phyloP scores from a whole-genome alignment of 805 yeast genomes.

The Yamadazyma laniorum region DNA sequence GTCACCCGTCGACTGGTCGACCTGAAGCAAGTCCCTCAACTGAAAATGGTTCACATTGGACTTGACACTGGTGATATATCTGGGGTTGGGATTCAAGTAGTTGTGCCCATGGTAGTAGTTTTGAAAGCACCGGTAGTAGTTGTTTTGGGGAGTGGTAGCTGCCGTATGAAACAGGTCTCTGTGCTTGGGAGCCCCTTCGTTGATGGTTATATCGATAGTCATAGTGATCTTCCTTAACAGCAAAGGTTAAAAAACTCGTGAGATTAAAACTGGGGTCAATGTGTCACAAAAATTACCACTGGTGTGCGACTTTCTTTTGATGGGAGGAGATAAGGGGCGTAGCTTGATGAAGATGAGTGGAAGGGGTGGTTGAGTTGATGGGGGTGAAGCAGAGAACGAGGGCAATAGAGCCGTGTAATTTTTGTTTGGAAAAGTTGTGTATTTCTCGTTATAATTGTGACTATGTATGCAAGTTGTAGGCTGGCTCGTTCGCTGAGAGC shows the following conservation, averaged over 20 bases:
- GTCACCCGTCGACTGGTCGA: constrained; percentile 37
- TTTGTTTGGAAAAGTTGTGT: too few relatives aligned
- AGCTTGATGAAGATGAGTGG: too few relatives aligned
- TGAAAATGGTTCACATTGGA: constrained; percentile 67
- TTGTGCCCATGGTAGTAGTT: constrained; percentile 42
- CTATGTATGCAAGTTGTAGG: too few relatives aligned
- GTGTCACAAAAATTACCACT: too few relatives aligned
- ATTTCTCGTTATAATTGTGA: too few relatives aligned
- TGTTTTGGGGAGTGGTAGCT: constrained; percentile 8
- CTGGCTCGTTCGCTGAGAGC: too few relatives aligned
- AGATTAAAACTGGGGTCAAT: background rate
- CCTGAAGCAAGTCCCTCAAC: constrained; percentile 67
- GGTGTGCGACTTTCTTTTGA: too few relatives aligned
- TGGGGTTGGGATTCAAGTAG: constrained; percentile 36
- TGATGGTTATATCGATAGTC: constrained; percentile 13
- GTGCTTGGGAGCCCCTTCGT: constrained; percentile 2
- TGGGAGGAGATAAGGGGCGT: too few relatives aligned
- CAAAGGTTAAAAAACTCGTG: background rate
- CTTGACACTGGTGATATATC: constrained; percentile 30
- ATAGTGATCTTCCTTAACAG: constrained; percentile 3
- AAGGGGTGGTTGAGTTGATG: too few relatives aligned
- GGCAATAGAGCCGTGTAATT: too few relatives aligned
- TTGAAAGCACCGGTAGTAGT: constrained; percentile 33
- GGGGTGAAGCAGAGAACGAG: too few relatives aligned
- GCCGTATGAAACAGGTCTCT: constrained; percentile 3